Evolutionary conservation across 2,329 filamentous ascomycete genomes (phyloP), one percentile per base, ranked within the genome.

Genomic region (Emmonsia crescens): DNA sequence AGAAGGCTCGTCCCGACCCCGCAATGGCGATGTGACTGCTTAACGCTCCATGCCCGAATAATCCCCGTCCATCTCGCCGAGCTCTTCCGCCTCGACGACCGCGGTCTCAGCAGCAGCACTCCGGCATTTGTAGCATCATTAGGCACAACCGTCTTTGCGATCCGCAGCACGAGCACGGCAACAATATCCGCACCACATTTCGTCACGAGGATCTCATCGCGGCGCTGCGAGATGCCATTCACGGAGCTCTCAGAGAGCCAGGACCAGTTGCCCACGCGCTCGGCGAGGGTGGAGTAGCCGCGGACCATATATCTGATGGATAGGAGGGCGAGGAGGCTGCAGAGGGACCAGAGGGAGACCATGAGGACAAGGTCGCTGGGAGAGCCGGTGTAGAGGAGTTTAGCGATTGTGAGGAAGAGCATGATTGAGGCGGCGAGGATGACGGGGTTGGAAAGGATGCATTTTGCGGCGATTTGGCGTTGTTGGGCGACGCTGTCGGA

Each of bases 401-500:
- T 75, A 29, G 72, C 75, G 24, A 78, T 64, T 5, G 77, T 55
- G 5, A 74, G 69, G 21, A 79, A 67, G 38, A 78, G 62, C 0
- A 69, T 70, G 5, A 76, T 68, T n/a, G 79, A 65, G 1, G 72
- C 16, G 1, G 71, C 66, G 33, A 80, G 66, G 67, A 79, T 81
- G 54, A 79, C 69, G 31, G 82, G 78, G 74, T 90, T 85, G 68
- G 82, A 83, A 64, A 89, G 78, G 62, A 94, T 77, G 64, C 83
- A 77, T 60, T 78, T 77, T 49, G 85, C 83, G 24, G 89, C 85
- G 9, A 82, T 76, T 71, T 90, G 86, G 64, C 88, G 85, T 78
- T 94, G 91, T 75, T 96, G 88, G 42, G 89, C 89, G 57, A 95
- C 83, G 62, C 87, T 90, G 74, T 93, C 89, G 64, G 90, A 87